These are phyloP conservation scores for Cardamine resedifolia DNA, from an alignment of 345 rosid species.

Conservation along the genomic window DNA sequence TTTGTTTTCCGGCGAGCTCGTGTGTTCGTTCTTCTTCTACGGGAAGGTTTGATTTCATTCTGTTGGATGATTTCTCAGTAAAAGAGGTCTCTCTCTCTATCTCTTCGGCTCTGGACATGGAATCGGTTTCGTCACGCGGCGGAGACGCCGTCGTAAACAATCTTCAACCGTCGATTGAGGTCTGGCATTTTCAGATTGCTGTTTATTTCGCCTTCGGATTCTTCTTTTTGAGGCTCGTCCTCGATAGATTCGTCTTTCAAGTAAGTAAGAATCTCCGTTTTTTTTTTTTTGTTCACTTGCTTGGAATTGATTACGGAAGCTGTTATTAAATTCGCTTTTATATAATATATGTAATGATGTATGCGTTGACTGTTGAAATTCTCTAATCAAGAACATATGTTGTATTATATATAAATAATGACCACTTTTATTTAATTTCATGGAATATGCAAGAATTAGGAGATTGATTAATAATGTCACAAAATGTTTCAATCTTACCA, in stretches of 20 bases:
- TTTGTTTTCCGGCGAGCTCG: background rate
- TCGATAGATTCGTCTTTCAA: constrained; percentile 79
- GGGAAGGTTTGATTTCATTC: background rate
- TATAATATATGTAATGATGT: background rate
- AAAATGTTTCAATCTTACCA: constrained; percentile 26
- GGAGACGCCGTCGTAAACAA: constrained; percentile 23
- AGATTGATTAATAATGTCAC: constrained; percentile 11
- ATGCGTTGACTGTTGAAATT: constrained; percentile 8
- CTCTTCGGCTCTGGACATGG: constrained; percentile 45
- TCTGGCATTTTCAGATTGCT: constrained; percentile 56
- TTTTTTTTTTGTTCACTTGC: background rate
- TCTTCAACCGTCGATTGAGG: constrained; percentile 35
- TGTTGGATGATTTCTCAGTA: constrained; percentile 22
- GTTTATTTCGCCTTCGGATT: constrained; percentile 63
- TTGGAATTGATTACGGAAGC: background rate
- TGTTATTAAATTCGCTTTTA: background rate
- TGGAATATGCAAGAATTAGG: background rate
- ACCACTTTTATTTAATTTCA: background rate
- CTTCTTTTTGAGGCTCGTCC: constrained; percentile 57
- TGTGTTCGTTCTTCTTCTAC: background rate
- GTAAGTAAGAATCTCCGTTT: constrained; percentile 45
- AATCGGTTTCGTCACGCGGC: constrained; percentile 42
- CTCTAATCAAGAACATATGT: background rate
- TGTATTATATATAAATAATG: too few species aligned
- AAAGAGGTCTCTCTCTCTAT: constrained; percentile 9